Evolutionary conservation across 345 rosid genomes (phyloP).

Genomic region (Ceriops zippeliana): DNA sequence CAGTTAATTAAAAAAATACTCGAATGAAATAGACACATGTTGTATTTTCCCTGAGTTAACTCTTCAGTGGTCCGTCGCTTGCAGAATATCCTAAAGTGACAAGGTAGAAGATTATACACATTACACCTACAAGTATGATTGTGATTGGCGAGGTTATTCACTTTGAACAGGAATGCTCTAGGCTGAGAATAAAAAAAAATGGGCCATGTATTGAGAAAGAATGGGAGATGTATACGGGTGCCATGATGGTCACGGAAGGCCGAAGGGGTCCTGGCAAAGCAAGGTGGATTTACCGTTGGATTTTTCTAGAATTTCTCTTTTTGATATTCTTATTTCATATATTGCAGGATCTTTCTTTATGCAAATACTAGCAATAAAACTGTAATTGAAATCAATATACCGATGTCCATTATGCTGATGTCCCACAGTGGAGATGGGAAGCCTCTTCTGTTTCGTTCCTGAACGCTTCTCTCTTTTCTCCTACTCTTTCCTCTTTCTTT

Average conservation of each 20-base stretch:
- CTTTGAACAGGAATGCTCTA: constrained; percentile 20
- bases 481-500: no score
- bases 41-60: neutral
- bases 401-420: no score
- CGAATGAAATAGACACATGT: neutral
- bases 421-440: no score
- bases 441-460: no score
- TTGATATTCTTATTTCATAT: no score
- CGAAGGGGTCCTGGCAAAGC: constrained; percentile 21
- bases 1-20: neutral
- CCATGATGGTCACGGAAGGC: constrained; percentile 29
- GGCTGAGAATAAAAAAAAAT: constrained; percentile 7
- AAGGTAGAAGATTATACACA: constrained; percentile 4
- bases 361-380: no score
- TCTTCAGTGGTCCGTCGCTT: constrained; percentile 19
- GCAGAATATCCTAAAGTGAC: neutral
- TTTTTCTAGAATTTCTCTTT: no score
- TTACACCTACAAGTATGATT: constrained; percentile 9
- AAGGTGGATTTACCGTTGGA: constrained; percentile 17
- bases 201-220: constrained; percentile 37
- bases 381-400: no score
- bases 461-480: no score
- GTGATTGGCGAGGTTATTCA: constrained; percentile 16
- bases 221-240: constrained; percentile 6
- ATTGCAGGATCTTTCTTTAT: no score